phyloP scores from a whole-genome alignment of 345 rosid genomes.

The Triadica sebifera region DNA sequence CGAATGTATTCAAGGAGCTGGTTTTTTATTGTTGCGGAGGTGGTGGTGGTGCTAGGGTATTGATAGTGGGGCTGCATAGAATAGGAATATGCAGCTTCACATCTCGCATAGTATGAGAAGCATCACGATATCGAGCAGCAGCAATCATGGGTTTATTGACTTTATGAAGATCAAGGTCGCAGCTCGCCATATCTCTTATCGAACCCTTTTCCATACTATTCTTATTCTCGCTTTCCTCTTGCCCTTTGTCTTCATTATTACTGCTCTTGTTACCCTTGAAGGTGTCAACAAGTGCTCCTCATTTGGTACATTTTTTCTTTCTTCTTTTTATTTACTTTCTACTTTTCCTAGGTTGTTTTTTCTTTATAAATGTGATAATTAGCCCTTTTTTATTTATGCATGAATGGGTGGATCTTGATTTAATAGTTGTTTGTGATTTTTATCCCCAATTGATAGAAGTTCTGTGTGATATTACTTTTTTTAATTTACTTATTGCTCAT shows the following conservation, averaged over 20 bases:
- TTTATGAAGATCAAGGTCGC: conserved; percentile 99
- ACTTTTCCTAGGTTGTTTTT: background rate
- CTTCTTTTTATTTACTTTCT: background rate
- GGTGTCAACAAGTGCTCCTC: conserved; percentile 99
- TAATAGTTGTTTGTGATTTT: conserved; percentile 8
- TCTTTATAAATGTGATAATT: background rate
- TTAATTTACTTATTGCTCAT: background rate
- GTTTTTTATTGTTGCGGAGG: conserved; percentile 19
- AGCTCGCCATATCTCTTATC: conserved; percentile 97
- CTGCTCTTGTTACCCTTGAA: conserved; percentile 98
- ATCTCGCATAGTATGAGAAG: conserved; percentile 99
- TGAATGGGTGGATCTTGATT: conserved; percentile 24
- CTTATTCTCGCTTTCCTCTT: conserved; percentile 95
- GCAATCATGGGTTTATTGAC: conserved; percentile 96
- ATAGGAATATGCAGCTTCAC: conserved; percentile 97
- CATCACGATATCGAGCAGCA: conserved; percentile 90
- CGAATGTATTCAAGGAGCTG: conserved; percentile 23
- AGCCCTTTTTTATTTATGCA: background rate
- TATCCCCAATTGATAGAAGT: background rate
- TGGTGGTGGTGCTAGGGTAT: conserved; percentile 25
- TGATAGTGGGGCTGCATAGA: conserved; percentile 63
- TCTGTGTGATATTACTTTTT: background rate
- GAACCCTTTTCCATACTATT: conserved; percentile 93
- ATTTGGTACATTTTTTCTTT: conserved; percentile 51
- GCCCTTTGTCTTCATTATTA: conserved; percentile 97